These are phyloP conservation scores for Coemansia sp. DNA, from an alignment of 371 early-diverging fungal species.

Conservation along the genomic window DNA sequence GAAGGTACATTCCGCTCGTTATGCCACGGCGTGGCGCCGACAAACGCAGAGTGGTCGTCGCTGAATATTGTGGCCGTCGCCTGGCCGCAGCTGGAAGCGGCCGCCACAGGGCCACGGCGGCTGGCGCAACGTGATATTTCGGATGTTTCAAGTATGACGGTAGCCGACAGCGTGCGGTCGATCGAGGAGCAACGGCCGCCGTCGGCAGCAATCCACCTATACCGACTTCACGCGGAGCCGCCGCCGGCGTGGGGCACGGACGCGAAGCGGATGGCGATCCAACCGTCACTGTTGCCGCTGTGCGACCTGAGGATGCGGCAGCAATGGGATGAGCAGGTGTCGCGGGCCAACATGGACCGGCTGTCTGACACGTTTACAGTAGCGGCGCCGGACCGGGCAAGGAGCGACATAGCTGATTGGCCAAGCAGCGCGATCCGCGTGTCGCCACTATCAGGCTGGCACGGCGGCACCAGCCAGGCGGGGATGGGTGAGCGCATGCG, in stretches of 20 bases:
- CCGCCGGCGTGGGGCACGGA: conserved; percentile 36
- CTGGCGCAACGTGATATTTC: conserved; percentile 43
- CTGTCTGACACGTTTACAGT: conserved; percentile 19
- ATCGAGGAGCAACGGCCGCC: conserved; percentile 35
- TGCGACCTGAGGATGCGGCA: conserved; percentile 48
- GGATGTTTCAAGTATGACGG: conserved; percentile 40
- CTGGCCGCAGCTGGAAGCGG: conserved; percentile 46
- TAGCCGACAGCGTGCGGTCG: conserved; percentile 27
- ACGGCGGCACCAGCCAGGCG: conserved; percentile 36
- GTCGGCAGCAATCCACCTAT: conserved; percentile 43
- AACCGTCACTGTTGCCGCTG: conserved; percentile 48
- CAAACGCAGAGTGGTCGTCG: conserved; percentile 49
- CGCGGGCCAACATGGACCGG: conserved; percentile 34
- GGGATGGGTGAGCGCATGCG: conserved; percentile 44
- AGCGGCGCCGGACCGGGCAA: conserved; percentile 7
- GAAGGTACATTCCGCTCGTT: conserved; percentile 40
- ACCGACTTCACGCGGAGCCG: conserved; percentile 42
- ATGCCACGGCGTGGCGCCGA: conserved; percentile 39
- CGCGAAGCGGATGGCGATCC: conserved; percentile 16
- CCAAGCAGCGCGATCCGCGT: conserved; percentile 32
- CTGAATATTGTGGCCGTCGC: conserved; percentile 45
- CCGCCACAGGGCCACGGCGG: conserved; percentile 23
- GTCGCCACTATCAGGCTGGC: conserved; percentile 46
- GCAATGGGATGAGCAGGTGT: conserved; percentile 43
- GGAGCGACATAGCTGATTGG: neutral